These are phyloP conservation scores for Xerophyta viscosa DNA, from an alignment of 106 monocot genomes.

Conservation along the genomic window DNA sequence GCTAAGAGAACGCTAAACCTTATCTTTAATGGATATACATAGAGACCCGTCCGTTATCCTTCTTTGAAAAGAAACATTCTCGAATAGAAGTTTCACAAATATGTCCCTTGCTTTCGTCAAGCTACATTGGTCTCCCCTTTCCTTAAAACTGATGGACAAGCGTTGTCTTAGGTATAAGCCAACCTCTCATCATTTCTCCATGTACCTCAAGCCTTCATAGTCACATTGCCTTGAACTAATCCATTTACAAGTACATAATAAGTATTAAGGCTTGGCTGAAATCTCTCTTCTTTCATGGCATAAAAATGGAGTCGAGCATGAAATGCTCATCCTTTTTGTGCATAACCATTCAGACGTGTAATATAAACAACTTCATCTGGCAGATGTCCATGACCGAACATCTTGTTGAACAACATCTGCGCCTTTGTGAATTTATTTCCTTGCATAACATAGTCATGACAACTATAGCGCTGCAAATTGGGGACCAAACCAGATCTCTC, in stretches of 20 bases:
- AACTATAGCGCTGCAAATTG: conserved; percentile 26
- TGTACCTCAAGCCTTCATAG: conserved; percentile 11
- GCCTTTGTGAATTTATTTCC: conserved; percentile 23
- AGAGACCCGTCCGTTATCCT: background rate
- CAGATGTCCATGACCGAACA: conserved; percentile 22
- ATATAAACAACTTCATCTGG: conserved; percentile 28
- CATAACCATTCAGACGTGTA: conserved; percentile 25
- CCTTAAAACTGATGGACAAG: conserved; percentile 24
- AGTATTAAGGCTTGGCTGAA: conserved; percentile 15
- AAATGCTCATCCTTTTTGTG: conserved; percentile 4
- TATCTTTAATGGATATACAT: conserved; percentile 10
- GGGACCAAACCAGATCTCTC: conserved; percentile 2
- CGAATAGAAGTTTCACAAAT: conserved; percentile 21
- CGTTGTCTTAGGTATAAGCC: conserved; percentile 24
- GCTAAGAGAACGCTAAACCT: conserved; percentile 14
- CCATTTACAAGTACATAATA: conserved; percentile 28
- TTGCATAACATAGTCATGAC: conserved; percentile 24
- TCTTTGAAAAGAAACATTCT: background rate
- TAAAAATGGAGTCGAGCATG: conserved; percentile 21
- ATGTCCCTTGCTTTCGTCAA: conserved; percentile 21
- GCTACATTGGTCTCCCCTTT: conserved; percentile 29
- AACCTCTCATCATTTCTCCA: conserved; percentile 26
- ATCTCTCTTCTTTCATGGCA: conserved; percentile 15
- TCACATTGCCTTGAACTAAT: conserved; percentile 19
- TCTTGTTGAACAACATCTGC: conserved; percentile 24